Evolutionary conservation across 2,329 filamentous ascomycete species (phyloP), one percentile per base, ranked within the genome.

Genomic region (Moelleriella libera): DNA sequence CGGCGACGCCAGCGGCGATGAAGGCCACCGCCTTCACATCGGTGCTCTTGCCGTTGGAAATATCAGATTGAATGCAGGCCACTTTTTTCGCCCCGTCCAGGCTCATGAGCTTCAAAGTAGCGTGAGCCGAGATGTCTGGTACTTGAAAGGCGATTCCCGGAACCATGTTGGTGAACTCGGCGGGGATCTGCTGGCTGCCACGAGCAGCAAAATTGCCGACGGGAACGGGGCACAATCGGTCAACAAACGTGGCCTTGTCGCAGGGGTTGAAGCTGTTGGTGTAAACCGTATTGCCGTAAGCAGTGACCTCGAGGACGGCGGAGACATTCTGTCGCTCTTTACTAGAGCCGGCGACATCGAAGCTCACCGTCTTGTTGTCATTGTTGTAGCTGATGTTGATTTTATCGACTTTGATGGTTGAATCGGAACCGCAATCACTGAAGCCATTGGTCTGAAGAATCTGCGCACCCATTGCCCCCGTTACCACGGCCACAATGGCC

Each of bases 121-220:
- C 92, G 57, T 83, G 68, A 39, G 90, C 90, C 48, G 90, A 83
- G 55, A 98, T 83, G 61, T 98, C 89, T 45, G 92, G 92, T 32
- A 98, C 73, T 51, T 78, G 76, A 68, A 96, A 98, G 10, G 90
- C 90, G 54, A 98, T 94, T 2, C 78, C 69, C 1, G 92, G 92
- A 41, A 98, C 90, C 65, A 84, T 68, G 47, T 74, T 74, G 48
- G 86, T 80, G 59, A 82, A 90, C 51, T 80, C 59, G 0, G 75
- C 65, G 12, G 88, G 85, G 40, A 98, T 85, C 31, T 71, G 65
- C 62, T 92, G 83, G 4, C 67, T 68, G 44, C 88, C 90, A 42
- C 69, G 67, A 6, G 90, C 88, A 11, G 78, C 66, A 58, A 97
- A 98, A 5, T 64, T 67, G 29, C 86, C 85, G 4, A 72, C 69